These are phyloP conservation scores for Calonectria multiphialidica DNA, from an alignment of 2,329 filamentous ascomycete genomes.

Conservation along the genomic window DNA sequence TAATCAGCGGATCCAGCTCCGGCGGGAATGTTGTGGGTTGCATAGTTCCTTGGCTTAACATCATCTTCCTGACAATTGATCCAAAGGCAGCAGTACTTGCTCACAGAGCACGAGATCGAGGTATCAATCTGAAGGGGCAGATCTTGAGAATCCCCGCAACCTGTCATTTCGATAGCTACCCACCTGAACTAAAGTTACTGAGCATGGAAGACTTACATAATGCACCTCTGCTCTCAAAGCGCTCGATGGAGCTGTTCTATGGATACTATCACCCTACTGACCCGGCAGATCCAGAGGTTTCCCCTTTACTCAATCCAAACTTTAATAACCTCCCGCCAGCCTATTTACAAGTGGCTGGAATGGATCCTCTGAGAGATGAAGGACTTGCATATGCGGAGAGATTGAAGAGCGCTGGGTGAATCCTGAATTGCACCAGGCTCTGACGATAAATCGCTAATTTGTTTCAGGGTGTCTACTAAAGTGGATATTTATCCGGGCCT, in stretches of 20 bases:
- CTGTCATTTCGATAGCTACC: conserved; percentile 9
- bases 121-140: not conserved
- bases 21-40: not conserved
- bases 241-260: conserved; percentile 10
- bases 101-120: not conserved
- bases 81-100: not conserved
- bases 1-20: not conserved
- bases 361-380: conserved; percentile 12
- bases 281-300: not conserved
- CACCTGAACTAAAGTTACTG: not conserved
- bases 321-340: conserved; percentile 8
- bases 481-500: conserved; percentile 10
- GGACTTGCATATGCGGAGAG: conserved; percentile 5
- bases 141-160: conserved; percentile 11
- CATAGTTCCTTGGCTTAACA: not conserved
- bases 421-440: not conserved
- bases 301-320: not conserved
- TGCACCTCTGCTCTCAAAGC: conserved; percentile 4
- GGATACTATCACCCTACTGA: conserved; percentile 2
- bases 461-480: not conserved
- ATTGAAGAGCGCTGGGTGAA: not conserved
- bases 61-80: not conserved
- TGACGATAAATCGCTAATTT: not conserved
- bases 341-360: conserved; percentile 2
- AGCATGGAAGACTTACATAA: conserved; percentile 4